These are phyloP conservation scores for Cutaneotrichosporon cyanovorans DNA, from an alignment of 1,284 basidiomycete species.

Conservation along the genomic window DNA sequence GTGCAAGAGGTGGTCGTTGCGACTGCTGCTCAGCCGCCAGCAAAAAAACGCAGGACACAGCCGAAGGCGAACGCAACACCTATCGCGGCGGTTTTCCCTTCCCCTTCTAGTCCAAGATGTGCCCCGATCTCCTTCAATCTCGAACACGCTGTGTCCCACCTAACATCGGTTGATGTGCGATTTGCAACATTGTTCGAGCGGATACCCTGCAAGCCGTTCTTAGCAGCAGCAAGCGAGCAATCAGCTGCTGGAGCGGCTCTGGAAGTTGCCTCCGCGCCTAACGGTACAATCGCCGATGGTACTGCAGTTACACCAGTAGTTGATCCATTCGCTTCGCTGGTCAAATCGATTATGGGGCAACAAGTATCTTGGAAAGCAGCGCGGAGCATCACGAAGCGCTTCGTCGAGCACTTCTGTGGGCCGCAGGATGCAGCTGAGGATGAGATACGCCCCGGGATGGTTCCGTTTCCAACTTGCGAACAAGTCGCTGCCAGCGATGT, in stretches of 20 bases:
- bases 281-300: not conserved
- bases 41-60: not conserved
- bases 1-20: no score
- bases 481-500: slow-evolving; percentile 60
- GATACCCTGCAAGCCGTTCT: slow-evolving; percentile 32
- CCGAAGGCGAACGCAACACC: not conserved
- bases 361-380: slow-evolving; percentile 91
- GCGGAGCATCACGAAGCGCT: slow-evolving; percentile 73
- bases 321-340: slow-evolving; percentile 53
- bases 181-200: slow-evolving; percentile 60
- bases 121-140: slow-evolving; percentile 54
- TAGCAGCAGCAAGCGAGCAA: not conserved
- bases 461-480: slow-evolving; percentile 59
- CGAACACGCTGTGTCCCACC: slow-evolving; percentile 63
- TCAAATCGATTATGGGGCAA: slow-evolving; percentile 68
- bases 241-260: not conserved
- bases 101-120: no score
- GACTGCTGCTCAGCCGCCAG: not conserved
- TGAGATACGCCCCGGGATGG: slow-evolving; percentile 12
- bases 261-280: not conserved
- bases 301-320: slow-evolving; percentile 14
- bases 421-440: slow-evolving; percentile 1
- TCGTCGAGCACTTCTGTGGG: slow-evolving; percentile 65
- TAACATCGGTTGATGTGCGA: slow-evolving; percentile 60
- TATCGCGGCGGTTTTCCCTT: not conserved